Evolutionary conservation across 345 rosid species (phyloP).

Genomic region (Brassica carinata): DNA sequence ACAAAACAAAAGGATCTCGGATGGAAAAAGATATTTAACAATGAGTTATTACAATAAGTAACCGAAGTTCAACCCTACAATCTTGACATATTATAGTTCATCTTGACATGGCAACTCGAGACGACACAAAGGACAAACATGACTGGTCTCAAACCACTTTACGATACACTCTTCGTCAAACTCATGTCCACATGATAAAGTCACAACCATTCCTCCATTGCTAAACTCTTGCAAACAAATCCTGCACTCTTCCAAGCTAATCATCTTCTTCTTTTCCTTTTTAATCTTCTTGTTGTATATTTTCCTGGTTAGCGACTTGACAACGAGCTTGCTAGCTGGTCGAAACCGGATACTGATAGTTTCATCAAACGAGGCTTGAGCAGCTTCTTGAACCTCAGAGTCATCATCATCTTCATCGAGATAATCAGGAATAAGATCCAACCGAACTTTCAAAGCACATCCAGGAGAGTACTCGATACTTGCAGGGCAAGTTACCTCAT

Average conservation of each 20-base stretch:
- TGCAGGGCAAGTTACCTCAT: neutral
- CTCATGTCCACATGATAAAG: slow-evolving; percentile 20
- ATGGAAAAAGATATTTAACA: neutral
- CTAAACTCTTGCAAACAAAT: slow-evolving; percentile 15
- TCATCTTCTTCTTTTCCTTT: neutral
- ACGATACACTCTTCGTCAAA: slow-evolving; percentile 15
- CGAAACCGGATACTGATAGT: neutral
- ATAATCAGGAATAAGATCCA: neutral
- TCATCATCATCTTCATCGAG: neutral
- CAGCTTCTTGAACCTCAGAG: neutral
- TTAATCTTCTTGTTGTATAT: slow-evolving; percentile 1
- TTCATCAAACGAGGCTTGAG: neutral
- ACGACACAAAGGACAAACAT: slow-evolving; percentile 24
- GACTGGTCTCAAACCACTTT: slow-evolving; percentile 6
- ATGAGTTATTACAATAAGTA: neutral
- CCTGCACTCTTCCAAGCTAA: neutral
- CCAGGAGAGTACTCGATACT: neutral
- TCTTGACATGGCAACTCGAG: neutral
- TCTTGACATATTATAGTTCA: neutral
- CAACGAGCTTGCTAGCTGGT: slow-evolving; percentile 14
- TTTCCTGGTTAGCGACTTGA: neutral
- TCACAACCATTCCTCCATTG: neutral
- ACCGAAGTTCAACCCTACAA: neutral
- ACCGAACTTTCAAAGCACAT: neutral
- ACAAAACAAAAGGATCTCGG: neutral